These are phyloP conservation scores for Aspergillus baeticus DNA, from an alignment of 495 filamentous ascomycete species.

Conservation along the genomic window DNA sequence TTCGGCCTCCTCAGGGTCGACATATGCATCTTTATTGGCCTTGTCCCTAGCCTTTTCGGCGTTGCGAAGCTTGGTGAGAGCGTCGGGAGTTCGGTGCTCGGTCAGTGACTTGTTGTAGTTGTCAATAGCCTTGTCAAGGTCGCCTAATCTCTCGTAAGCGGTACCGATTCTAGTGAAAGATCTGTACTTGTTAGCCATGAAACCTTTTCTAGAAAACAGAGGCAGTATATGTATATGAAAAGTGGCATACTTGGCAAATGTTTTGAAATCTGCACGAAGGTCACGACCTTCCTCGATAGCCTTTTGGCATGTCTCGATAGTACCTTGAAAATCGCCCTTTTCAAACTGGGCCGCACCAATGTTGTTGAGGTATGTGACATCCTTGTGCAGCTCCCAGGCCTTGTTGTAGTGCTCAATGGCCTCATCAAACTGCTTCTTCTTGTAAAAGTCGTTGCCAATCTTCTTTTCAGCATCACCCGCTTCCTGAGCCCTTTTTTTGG, in stretches of 20 bases:
- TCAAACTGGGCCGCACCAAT: constrained; percentile 92
- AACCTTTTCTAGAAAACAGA: too few relatives aligned
- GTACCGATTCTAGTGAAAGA: constrained; percentile 88
- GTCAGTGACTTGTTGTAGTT: constrained; percentile 91
- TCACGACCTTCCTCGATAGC: constrained; percentile 86
- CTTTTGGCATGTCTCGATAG: constrained; percentile 81
- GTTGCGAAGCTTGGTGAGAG: constrained; percentile 87
- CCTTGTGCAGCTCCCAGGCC: constrained; percentile 92
- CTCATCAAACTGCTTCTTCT: constrained; percentile 92
- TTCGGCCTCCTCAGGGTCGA: constrained; percentile 89
- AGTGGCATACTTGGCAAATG: constrained; percentile 81
- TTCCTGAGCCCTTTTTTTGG: constrained; percentile 85
- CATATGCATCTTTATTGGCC: constrained; percentile 73
- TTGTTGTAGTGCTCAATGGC: constrained; percentile 95
- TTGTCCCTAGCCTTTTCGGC: constrained; percentile 87
- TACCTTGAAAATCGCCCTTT: constrained; percentile 86
- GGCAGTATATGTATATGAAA: not conserved
- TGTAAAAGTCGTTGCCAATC: constrained; percentile 92
- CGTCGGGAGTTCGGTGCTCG: constrained; percentile 94
- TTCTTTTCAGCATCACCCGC: constrained; percentile 94
- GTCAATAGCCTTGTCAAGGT: constrained; percentile 78
- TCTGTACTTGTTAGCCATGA: constrained; percentile 28
- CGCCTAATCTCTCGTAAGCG: constrained; percentile 83
- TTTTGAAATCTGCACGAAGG: constrained; percentile 91
- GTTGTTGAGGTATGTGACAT: constrained; percentile 97